Conservation (phyloP, 148 eudicot species). For the Dysphania ambrosioides region DNA sequence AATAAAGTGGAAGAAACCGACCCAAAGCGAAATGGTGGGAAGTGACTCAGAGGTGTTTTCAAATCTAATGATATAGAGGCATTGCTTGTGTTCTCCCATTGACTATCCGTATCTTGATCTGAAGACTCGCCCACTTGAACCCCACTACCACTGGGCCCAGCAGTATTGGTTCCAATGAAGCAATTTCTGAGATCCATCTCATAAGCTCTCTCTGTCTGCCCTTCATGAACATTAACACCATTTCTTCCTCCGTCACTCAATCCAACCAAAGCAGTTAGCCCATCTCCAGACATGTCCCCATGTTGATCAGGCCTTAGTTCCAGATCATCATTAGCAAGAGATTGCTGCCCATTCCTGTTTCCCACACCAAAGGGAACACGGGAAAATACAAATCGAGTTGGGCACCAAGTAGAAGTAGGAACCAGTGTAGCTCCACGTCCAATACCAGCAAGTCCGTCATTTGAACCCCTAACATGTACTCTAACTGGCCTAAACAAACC, state of each 20-base stretch:
- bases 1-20: slow-evolving; percentile 37
- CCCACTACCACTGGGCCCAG: slow-evolving; percentile 55
- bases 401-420: slow-evolving; percentile 79
- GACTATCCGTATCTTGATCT: slow-evolving; percentile 50
- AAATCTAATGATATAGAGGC: slow-evolving; percentile 81
- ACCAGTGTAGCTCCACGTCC: slow-evolving; percentile 84
- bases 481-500: slow-evolving; percentile 87
- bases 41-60: slow-evolving; percentile 92
- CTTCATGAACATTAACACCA: slow-evolving; percentile 42
- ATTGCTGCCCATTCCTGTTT: slow-evolving; percentile 73
- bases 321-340: slow-evolving; percentile 78
- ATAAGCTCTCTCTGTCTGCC: slow-evolving; percentile 49
- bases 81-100: slow-evolving; percentile 77
- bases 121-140: slow-evolving; percentile 63
- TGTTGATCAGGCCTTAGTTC: slow-evolving; percentile 77
- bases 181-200: slow-evolving; percentile 50
- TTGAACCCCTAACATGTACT: slow-evolving; percentile 87
- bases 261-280: slow-evolving; percentile 96
- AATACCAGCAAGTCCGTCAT: slow-evolving; percentile 94
- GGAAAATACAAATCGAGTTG: slow-evolving; percentile 92
- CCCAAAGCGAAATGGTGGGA: slow-evolving; percentile 99
- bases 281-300: slow-evolving; percentile 75
- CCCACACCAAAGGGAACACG: slow-evolving; percentile 88
- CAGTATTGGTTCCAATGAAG: slow-evolving; percentile 46
- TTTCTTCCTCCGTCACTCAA: slow-evolving; percentile 75